phyloP scores from a whole-genome alignment of 495 filamentous ascomycete species.

The Podospora pseudocomata region DNA sequence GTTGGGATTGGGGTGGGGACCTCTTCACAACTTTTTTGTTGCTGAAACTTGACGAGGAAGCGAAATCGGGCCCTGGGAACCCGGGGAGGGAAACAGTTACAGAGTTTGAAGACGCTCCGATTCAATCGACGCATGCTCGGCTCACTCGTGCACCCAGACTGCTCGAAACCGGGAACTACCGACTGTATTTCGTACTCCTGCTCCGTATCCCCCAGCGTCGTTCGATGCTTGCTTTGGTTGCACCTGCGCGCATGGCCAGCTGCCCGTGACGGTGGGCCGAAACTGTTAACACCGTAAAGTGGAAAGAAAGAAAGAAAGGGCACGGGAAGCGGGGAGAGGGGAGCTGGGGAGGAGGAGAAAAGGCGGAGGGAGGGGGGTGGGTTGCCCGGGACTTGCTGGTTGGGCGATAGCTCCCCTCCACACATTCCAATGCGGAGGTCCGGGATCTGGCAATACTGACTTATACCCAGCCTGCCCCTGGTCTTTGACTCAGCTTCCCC shows the following conservation, averaged over 20 bases:
- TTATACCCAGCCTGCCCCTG: slow-evolving; percentile 18
- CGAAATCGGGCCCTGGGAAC: not conserved
- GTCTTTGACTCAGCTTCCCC: slow-evolving; percentile 9
- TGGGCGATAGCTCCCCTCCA: slow-evolving; percentile 9
- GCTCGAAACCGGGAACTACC: not conserved
- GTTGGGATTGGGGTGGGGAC: slow-evolving; percentile 16
- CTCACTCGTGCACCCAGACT: not conserved
- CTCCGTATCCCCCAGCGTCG: not conserved
- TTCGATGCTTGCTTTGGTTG: not conserved
- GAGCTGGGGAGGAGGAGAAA: not conserved
- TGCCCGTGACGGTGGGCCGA: not conserved
- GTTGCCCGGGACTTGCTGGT: slow-evolving; percentile 10
- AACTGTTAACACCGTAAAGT: not conserved
- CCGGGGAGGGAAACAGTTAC: not conserved
- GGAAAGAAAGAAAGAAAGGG: not conserved
- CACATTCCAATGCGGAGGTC: slow-evolving; percentile 19
- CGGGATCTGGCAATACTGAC: slow-evolving; percentile 8
- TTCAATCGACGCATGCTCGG: slow-evolving; percentile 4
- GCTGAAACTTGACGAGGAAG: not conserved
- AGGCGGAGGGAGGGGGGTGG: slow-evolving; percentile 2
- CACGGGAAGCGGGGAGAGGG: not conserved
- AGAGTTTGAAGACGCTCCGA: not conserved
- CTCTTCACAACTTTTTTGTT: slow-evolving; percentile 1
- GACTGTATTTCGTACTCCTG: slow-evolving; percentile 1
- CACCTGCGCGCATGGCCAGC: not conserved